Evolutionary conservation across 2,329 filamentous ascomycete species (phyloP), one percentile per base, ranked within the genome.

Genomic region (Microsporum audouinii): DNA sequence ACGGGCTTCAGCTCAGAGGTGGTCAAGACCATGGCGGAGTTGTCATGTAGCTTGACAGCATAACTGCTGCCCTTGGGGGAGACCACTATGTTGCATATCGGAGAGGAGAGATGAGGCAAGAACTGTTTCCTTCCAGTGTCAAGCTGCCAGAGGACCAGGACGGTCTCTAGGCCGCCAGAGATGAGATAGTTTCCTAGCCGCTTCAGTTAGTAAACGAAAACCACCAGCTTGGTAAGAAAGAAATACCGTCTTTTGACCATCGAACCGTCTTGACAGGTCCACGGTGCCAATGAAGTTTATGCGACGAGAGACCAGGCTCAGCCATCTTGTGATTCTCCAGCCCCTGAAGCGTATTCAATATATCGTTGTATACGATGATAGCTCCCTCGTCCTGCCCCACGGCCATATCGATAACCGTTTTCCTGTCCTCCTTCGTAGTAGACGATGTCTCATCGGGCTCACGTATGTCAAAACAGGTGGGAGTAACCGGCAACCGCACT

Each of bases 71-170:
- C 92, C 17, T 78, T 80, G 0, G 87, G 82, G 14, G 91, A 96
- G 38, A 99, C 83, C 3, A 88, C 85, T 49, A 99, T 82, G 67
- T 88, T 90, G 71, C 94, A 88, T 39, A 99, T 88, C 31, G 86
- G 84, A 4, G 90, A 88, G 29, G 88, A 87, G 61, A 99, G 80
- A 80, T 97, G 91, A n/a, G 94, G 94, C 33, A 99, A 78, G 69
- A 87, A 89, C 70, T 94, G 88, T 68, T 84, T 85, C 71, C 87
- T 87, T 64, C 86, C 86, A 0, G 92, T 96, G 66, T 95, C 89
- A 61, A 96, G 79, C 74, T 99, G 94, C 91, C 91, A 97, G 36
- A 96, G 78, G 6, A 96, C 89, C 47, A 99, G 79, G 23, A 90
- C 88, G 5, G 90, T 91, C 75, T 99, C 94, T 27, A 85, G 84